phyloP scores from a whole-genome alignment of 2,329 filamentous ascomycete species.

The Aspergillus arachidicola region DNA sequence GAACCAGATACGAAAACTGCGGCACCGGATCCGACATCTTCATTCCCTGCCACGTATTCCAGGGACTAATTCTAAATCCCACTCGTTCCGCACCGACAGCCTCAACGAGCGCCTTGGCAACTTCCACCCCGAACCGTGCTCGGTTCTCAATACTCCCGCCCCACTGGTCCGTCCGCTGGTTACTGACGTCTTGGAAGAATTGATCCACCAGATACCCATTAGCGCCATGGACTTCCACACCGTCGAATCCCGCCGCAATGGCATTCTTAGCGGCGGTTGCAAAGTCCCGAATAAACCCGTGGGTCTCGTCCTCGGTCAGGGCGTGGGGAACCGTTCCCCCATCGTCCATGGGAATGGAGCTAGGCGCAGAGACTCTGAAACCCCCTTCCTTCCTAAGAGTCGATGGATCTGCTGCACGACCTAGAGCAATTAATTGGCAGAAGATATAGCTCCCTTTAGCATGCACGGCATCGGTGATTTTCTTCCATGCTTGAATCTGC shows the following conservation, averaged over 20 bases:
- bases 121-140: conserved; percentile 55
- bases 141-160: conserved; percentile 52
- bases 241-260: conserved; percentile 56
- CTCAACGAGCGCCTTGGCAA: conserved; percentile 45
- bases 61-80: conserved; percentile 47
- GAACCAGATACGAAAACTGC: conserved; percentile 53
- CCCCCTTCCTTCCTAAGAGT: conserved; percentile 20
- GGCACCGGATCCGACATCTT: conserved; percentile 60
- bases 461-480: conserved; percentile 64
- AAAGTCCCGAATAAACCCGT: conserved; percentile 41
- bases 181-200: conserved; percentile 49
- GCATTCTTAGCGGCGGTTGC: conserved; percentile 49
- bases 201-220: conserved; percentile 54
- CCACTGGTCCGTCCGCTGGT: conserved; percentile 50
- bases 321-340: conserved; percentile 31
- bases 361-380: conserved; percentile 24
- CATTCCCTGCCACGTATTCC: conserved; percentile 44
- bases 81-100: conserved; percentile 45
- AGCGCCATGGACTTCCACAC: conserved; percentile 49
- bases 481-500: conserved; percentile 61
- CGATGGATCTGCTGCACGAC: conserved; percentile 53
- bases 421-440: conserved; percentile 62
- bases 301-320: conserved; percentile 42
- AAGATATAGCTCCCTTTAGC: conserved; percentile 61
- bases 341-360: conserved; percentile 41